Evolutionary conservation across 2,329 filamentous ascomycete species (phyloP).

Genomic region (Pseudocercospora eumusae): DNA sequence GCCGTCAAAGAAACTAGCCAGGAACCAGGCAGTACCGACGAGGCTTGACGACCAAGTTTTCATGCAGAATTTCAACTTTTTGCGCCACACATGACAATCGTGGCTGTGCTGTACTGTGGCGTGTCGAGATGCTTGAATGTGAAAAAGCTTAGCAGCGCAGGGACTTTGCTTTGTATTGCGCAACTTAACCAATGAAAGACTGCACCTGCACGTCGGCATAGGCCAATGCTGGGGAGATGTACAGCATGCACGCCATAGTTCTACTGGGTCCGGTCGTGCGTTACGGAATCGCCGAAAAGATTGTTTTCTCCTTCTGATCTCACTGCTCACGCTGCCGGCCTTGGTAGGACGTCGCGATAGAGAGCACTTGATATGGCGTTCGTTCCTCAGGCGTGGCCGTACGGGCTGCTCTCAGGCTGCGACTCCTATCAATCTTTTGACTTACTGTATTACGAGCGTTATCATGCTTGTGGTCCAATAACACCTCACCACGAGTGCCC

Average conservation of each 20-base stretch:
- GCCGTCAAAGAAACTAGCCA: not conserved
- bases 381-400: constrained; percentile 3
- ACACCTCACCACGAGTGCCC: not conserved
- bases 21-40: constrained; percentile 1
- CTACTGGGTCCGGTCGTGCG: constrained; percentile 11
- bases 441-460: not conserved
- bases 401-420: not conserved
- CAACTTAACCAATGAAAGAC: constrained; percentile 20
- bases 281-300: constrained; percentile 16
- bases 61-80: not conserved
- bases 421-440: not conserved
- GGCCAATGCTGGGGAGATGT: constrained; percentile 1
- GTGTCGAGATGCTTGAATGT: not conserved
- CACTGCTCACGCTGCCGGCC: not conserved
- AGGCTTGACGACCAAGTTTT: not conserved
- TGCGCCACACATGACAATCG: constrained; percentile 4
- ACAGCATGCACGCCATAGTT: constrained; percentile 5
- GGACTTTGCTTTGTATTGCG: constrained; percentile 17
- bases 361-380: constrained; percentile 6
- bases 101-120: not conserved
- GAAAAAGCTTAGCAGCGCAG: constrained; percentile 1
- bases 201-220: not conserved
- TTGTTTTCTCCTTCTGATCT: not conserved
- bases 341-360: not conserved
- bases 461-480: not conserved